phyloP scores from a whole-genome alignment of 768 basidiomycete species.

The Lentinula sp. region DNA sequence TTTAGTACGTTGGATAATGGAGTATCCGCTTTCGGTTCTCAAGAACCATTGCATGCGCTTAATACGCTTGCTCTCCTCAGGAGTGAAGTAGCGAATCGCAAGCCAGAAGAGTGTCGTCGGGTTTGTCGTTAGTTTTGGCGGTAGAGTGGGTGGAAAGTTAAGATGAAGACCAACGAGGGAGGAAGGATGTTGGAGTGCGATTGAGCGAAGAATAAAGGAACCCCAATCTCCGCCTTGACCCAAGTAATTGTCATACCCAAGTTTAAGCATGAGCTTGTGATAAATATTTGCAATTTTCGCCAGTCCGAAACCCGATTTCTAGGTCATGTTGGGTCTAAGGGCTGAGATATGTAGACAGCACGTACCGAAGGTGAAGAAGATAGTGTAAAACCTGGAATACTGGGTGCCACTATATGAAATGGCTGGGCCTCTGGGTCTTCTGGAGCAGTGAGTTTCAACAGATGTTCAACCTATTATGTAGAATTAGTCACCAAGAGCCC shows the following conservation, averaged over 20 bases:
- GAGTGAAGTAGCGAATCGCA: slow-evolving; percentile 22
- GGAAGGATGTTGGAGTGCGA: slow-evolving; percentile 20
- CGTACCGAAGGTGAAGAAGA: slow-evolving; percentile 23
- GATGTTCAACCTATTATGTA: slow-evolving; percentile 18
- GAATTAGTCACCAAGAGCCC: background rate
- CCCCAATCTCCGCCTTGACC: slow-evolving; percentile 30
- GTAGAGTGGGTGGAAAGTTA: slow-evolving; percentile 19
- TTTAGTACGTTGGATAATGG: slow-evolving; percentile 29
- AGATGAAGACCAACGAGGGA: slow-evolving; percentile 21
- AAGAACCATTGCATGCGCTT: slow-evolving; percentile 22
- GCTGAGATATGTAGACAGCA: background rate
- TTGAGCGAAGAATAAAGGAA: slow-evolving; percentile 20
- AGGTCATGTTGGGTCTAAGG: background rate
- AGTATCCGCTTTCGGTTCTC: slow-evolving; percentile 28
- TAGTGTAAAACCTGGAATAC: slow-evolving; percentile 26
- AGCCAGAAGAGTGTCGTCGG: slow-evolving; percentile 19
- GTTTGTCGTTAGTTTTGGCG: slow-evolving; percentile 17
- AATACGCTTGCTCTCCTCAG: slow-evolving; percentile 24
- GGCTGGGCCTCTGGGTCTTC: slow-evolving; percentile 21
- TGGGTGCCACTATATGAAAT: slow-evolving; percentile 26
- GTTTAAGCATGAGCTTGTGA: slow-evolving; percentile 24
- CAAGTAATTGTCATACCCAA: slow-evolving; percentile 23
- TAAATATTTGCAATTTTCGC: slow-evolving; percentile 21
- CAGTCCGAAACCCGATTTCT: slow-evolving; percentile 21
- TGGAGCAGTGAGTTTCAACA: slow-evolving; percentile 23